phyloP scores from a whole-genome alignment of 2,329 filamentous ascomycete species.

The Rugonectria rugulosa region DNA sequence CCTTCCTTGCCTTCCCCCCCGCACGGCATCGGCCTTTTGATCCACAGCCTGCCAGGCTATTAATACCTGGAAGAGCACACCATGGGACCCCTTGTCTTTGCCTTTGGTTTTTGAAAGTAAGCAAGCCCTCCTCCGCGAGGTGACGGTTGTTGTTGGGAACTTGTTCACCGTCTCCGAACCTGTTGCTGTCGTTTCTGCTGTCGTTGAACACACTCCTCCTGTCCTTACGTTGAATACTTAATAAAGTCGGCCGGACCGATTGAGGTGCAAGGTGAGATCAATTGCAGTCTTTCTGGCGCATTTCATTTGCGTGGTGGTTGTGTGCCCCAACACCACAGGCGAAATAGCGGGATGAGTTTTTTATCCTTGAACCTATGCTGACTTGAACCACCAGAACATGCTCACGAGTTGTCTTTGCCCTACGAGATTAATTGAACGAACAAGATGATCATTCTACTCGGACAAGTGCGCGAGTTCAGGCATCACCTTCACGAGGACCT shows the following conservation, averaged over 20 bases:
- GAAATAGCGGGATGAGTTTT: background rate
- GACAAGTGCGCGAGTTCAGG: constrained; percentile 24
- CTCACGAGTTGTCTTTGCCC: constrained; percentile 34
- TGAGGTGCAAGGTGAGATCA: constrained; percentile 15
- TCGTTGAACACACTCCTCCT: background rate
- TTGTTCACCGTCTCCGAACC: constrained; percentile 11
- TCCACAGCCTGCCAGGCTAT: constrained; percentile 29
- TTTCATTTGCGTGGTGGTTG: constrained; percentile 1
- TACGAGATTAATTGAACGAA: constrained; percentile 21
- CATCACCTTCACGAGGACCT: constrained; percentile 40
- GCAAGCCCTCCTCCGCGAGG: constrained; percentile 12
- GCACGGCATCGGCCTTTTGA: constrained; percentile 30
- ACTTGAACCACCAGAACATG: constrained; percentile 23
- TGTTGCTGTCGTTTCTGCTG: background rate
- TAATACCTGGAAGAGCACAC: constrained; percentile 31
- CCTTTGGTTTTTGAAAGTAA: constrained; percentile 1
- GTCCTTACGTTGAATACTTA: constrained; percentile 1
- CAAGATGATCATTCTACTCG: constrained; percentile 11
- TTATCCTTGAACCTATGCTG: background rate
- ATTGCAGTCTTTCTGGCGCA: background rate
- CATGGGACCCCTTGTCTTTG: constrained; percentile 14
- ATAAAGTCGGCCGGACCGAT: constrained; percentile 17
- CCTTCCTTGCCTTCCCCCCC: no score
- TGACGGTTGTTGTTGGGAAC: constrained; percentile 7
- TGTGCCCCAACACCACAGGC: constrained; percentile 3